Percentiles rank a stretch among this genome's conserved stretches.
Evolutionary conservation across 495 filamentous ascomycete genomes (phyloP).

Genomic region (Aspergillus diversus): DNA sequence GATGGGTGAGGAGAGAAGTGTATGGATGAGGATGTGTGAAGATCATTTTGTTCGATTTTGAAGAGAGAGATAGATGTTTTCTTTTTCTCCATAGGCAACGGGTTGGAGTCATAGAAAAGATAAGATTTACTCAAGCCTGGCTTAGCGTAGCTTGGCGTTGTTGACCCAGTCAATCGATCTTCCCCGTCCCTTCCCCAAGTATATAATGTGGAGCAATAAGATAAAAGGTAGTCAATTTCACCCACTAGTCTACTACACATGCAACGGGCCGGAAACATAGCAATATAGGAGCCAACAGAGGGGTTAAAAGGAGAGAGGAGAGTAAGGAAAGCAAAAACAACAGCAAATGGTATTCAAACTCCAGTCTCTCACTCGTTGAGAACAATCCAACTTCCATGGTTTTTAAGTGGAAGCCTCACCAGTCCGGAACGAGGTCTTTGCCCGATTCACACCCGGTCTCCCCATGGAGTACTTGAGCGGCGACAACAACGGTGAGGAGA

Average conservation of each 20-base stretch:
- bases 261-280: too few species aligned
- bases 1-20: slow-evolving; percentile 34
- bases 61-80: neutral
- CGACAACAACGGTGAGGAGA: slow-evolving; percentile 20
- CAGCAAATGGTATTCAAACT: neutral
- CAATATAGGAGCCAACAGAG: too few species aligned
- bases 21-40: slow-evolving; percentile 14
- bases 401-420: neutral
- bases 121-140: neutral
- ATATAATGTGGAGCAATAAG: too few species aligned
- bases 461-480: slow-evolving; percentile 9
- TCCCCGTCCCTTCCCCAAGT: too few species aligned
- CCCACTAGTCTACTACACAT: too few species aligned
- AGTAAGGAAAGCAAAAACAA: neutral
- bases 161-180: too few species aligned
- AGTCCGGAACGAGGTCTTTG: slow-evolving; percentile 19
- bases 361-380: neutral
- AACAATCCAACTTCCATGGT: neutral
- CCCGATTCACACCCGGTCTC: slow-evolving; percentile 15
- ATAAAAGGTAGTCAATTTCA: too few species aligned
- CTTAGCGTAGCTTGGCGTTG: neutral
- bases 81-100: neutral
- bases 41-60: slow-evolving; percentile 8
- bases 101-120: neutral
- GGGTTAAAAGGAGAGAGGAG: too few species aligned